Percentiles rank a stretch among this genome's conserved stretches.
Evolutionary conservation across 805 yeast genomes (phyloP).

Genomic region (Geotrichum ghanense): DNA sequence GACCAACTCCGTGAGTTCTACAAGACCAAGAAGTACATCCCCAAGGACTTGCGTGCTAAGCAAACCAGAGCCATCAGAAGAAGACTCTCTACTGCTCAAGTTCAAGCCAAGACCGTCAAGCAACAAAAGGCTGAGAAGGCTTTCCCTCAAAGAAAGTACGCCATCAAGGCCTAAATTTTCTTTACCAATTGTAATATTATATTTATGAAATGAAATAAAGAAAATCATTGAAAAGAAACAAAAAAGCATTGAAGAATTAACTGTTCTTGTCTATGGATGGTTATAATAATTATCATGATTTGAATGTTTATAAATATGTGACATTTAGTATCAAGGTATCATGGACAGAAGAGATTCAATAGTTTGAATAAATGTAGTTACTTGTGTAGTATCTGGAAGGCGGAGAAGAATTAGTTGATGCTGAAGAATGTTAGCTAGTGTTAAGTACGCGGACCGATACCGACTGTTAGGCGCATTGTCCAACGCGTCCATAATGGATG

Average conservation of each 20-base stretch:
- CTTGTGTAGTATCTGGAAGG: background rate
- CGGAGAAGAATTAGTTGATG: background rate
- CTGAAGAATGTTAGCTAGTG: background rate
- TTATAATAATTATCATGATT: too few species aligned
- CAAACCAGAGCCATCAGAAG: constrained; percentile 99
- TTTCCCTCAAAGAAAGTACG: constrained; percentile 97
- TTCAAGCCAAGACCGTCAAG: constrained; percentile 70
- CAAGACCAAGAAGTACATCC: constrained; percentile 76
- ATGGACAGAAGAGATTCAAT: background rate
- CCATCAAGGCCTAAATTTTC: constrained; percentile 79
- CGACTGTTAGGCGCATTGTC: background rate
- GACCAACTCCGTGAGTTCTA: constrained; percentile 88
- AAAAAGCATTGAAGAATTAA: too few species aligned
- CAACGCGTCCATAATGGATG: background rate
- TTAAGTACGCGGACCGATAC: background rate
- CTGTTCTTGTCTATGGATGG: too few species aligned
- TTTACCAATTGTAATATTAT: constrained; percentile 2
- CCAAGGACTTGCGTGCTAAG: constrained; percentile 98
- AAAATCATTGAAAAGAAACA: too few species aligned
- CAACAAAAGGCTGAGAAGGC: constrained; percentile 87
- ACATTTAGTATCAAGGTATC: too few species aligned
- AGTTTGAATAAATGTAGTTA: background rate
- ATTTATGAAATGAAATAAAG: background rate
- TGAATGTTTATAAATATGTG: too few species aligned
- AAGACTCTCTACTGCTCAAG: constrained; percentile 81